Evolutionary conservation across 169 alveolate species (phyloP), one percentile per base, ranked within the genome.

Genomic region (Cryptosporidium muris): DNA sequence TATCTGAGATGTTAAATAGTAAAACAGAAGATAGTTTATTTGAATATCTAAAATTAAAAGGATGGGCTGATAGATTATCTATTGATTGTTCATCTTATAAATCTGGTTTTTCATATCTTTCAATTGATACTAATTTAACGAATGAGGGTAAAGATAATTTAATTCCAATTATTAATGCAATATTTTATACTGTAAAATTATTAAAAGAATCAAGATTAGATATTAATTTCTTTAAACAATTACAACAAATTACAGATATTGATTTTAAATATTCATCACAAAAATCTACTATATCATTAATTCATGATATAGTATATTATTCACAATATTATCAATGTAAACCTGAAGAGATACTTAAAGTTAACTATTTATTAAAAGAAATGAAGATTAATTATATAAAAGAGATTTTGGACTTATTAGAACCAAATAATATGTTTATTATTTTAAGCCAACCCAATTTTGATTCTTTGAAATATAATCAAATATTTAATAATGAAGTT

Each of bases 291-390:
- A n/a, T n/a, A n/a, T n/a, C n/a, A n/a, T n/a, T n/a, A n/a, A n/a
- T n/a, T n/a, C n/a, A 56, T 7, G 25, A 54, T 6, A 56, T 68
- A 38, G 0, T 42, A 6, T n/a, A 3, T 6, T 2, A 40, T 11
- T 68, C 38, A 25, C 14, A 53, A 5, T 0, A 68, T 7, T 56
- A 42, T 25, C 62, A 58, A 1, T 68, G 68, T 42, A 68, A 68
- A 34, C 82, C 82, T 4, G 82, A 68, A 12, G 45, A 68, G 4
- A 67, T 68, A 3, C 67, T 68, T 42, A 38, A 42, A n/a, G 16
- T 7, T 4, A 5, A 54, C 16, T 38, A 11, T 49, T 56, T 5
- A 12, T n/a, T 56, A 5, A 25, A 37, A 1, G 62, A 68, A 4
- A 43, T 56, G 40, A 60, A 68, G 8, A 63, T 49, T 1, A 47